Evolutionary conservation across 2,329 filamentous ascomycete species (phyloP).

Genomic region (Calonectria hawksworthii): DNA sequence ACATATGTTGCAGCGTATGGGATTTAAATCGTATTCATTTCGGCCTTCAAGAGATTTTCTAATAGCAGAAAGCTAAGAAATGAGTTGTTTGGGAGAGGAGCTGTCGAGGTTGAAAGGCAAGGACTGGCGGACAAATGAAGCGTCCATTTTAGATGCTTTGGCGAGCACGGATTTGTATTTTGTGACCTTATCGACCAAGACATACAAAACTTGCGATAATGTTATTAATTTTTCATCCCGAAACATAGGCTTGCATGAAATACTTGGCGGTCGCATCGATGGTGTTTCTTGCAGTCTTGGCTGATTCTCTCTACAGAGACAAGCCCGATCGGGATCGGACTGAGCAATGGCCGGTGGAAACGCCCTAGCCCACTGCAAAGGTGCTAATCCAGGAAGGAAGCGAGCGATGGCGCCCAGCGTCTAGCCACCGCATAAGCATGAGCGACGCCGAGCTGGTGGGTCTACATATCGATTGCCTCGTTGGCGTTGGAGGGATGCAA

Average conservation of each 20-base stretch:
- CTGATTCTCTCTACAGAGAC: neutral
- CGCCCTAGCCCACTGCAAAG: too few relatives aligned
- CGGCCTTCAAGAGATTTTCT: neutral
- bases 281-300: neutral
- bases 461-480: neutral
- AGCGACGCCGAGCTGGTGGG: neutral
- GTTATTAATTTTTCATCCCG: rapidly evolving
- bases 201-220: neutral
- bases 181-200: neutral
- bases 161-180: neutral
- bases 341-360: neutral
- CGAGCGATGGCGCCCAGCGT: neutral
- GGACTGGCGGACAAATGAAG: neutral
- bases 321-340: neutral
- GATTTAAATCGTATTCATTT: neutral
- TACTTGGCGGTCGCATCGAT: neutral
- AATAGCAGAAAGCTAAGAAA: neutral
- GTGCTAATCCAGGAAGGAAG: too few relatives aligned
- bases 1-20: neutral
- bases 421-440: neutral
- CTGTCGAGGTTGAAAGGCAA: neutral
- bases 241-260: neutral
- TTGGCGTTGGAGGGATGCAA: neutral
- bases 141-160: neutral
- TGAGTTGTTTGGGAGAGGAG: neutral